Conservation (phyloP, 192 early-diverging fungal genomes). For the Thamnidium elegans region DNA sequence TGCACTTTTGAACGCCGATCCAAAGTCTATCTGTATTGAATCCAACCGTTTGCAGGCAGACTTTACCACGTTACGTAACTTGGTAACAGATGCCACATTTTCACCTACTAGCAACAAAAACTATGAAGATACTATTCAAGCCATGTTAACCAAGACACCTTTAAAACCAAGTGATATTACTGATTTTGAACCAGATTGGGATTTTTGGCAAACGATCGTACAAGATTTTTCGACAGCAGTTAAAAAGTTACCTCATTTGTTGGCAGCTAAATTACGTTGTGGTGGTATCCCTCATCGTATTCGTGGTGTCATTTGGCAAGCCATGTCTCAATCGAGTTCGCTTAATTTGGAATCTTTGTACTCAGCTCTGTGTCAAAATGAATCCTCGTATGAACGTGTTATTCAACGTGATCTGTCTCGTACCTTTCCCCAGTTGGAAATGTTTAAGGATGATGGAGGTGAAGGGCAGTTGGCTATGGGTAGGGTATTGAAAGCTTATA, state of each 20-base stretch:
- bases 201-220: constrained; percentile 84
- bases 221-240: constrained; percentile 73
- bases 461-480: constrained; percentile 85
- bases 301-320: constrained; percentile 89
- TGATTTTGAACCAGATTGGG: constrained; percentile 39
- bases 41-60: constrained; percentile 57
- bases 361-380: constrained; percentile 58
- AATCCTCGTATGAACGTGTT: constrained; percentile 75
- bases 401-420: constrained; percentile 90
- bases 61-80: constrained; percentile 46
- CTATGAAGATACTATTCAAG: constrained; percentile 7
- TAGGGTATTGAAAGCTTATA: constrained; percentile 91
- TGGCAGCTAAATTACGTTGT: constrained; percentile 68
- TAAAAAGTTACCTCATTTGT: constrained; percentile 60
- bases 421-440: constrained; percentile 86
- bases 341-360: constrained; percentile 81
- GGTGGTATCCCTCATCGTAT: constrained; percentile 79
- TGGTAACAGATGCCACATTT: constrained; percentile 38
- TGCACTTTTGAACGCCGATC: constrained; percentile 54
- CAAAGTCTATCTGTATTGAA: constrained; percentile 59
- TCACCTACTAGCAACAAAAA: constrained; percentile 20
- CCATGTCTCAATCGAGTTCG: constrained; percentile 81
- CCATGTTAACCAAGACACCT: constrained; percentile 7
- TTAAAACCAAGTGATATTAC: not conserved
- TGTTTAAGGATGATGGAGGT: constrained; percentile 77